phyloP scores from a whole-genome alignment of 768 basidiomycete species.

The Naganishia friedmannii region DNA sequence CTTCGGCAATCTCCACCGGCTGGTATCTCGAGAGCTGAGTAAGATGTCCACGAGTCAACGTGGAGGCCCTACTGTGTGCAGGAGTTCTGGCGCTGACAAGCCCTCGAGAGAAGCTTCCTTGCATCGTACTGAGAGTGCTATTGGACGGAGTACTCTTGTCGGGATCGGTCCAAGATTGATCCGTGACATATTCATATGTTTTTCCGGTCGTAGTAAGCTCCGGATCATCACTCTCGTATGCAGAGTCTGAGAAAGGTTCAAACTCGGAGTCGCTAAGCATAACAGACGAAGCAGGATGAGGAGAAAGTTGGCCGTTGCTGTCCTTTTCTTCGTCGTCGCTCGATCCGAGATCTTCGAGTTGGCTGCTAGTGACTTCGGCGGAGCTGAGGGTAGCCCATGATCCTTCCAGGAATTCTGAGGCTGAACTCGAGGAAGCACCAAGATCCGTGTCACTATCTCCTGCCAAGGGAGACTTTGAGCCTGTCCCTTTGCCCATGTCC shows the following conservation, averaged over 20 bases:
- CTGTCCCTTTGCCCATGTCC: background rate
- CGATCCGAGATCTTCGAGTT: constrained; percentile 6
- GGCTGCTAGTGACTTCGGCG: background rate
- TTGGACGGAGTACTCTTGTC: constrained; percentile 13
- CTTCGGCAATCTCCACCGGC: background rate
- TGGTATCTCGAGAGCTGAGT: constrained; percentile 1
- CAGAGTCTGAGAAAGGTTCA: constrained; percentile 11
- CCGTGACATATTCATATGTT: constrained; percentile 15
- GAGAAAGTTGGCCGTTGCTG: background rate
- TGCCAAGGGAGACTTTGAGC: background rate
- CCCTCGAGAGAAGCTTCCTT: constrained; percentile 16
- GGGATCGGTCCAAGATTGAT: constrained; percentile 25
- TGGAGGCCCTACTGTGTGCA: constrained; percentile 2
- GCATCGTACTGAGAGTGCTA: constrained; percentile 12
- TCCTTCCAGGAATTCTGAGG: constrained; percentile 4
- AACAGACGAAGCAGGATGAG: background rate
- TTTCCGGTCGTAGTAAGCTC: background rate
- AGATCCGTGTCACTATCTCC: constrained; percentile 6
- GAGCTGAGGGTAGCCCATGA: constrained; percentile 18
- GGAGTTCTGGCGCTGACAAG: background rate
- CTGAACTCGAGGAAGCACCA: background rate
- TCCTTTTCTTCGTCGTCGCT: constrained; percentile 3
- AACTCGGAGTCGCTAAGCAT: constrained; percentile 8
- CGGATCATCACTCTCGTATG: constrained; percentile 2
- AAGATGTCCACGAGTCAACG: constrained; percentile 1